phyloP scores from a whole-genome alignment of 2,329 filamentous ascomycete species.

The Exserohilum turcica region DNA sequence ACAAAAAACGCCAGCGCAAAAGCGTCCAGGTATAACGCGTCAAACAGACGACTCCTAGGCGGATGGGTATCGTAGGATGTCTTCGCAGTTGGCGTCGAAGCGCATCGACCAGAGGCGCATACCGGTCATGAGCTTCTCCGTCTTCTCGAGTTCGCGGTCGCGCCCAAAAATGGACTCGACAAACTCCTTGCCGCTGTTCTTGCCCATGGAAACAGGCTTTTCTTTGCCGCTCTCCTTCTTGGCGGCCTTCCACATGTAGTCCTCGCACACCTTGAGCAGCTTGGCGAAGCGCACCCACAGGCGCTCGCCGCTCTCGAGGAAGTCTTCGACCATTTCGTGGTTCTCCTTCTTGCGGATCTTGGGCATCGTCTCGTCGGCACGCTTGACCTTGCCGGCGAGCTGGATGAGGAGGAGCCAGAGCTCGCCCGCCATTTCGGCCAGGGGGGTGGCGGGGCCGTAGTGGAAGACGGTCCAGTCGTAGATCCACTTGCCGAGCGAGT shows the following conservation, averaged over 20 bases:
- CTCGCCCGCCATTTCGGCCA: conserved; percentile 90
- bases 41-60: conserved; percentile 31
- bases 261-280: conserved; percentile 88
- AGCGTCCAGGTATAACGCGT: conserved; percentile 25
- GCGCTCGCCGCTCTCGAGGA: conserved; percentile 85
- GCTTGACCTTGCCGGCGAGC: conserved; percentile 90
- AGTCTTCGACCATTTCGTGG: conserved; percentile 83
- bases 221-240: conserved; percentile 68
- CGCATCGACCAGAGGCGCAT: conserved; percentile 89
- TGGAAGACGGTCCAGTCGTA: conserved; percentile 98
- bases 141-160: conserved; percentile 85
- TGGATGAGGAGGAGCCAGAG: conserved; percentile 95
- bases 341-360: conserved; percentile 75
- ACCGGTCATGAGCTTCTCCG: conserved; percentile 89
- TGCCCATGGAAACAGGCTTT: conserved; percentile 73
- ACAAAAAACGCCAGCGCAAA: conserved; percentile 37
- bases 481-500: conserved; percentile 98
- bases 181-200: conserved; percentile 91
- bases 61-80: conserved; percentile 69
- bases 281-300: conserved; percentile 83
- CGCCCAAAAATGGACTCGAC: conserved; percentile 94
- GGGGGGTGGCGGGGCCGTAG: conserved; percentile 78
- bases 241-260: conserved; percentile 90
- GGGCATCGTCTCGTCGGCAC: conserved; percentile 76
- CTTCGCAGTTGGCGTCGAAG: conserved; percentile 94